phyloP scores from a whole-genome alignment of 495 filamentous ascomycete species.

The Mycothermus thermophilus region DNA sequence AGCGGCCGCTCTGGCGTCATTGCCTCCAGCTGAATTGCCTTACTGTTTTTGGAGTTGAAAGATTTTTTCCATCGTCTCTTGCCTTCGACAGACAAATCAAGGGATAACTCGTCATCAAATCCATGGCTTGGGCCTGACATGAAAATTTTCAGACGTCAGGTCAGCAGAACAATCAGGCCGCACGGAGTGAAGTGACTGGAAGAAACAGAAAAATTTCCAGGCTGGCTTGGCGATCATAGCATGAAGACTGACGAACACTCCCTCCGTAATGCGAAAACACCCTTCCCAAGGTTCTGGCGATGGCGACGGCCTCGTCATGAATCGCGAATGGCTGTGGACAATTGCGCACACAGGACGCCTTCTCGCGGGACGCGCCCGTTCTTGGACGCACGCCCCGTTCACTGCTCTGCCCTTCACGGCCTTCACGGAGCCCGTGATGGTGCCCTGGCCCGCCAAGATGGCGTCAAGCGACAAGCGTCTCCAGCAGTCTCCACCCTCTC shows the following conservation, averaged over 20 bases:
- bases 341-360: constrained; percentile 8
- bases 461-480: constrained; percentile 13
- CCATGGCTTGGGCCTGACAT: too few relatives aligned
- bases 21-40: too few relatives aligned
- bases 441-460: constrained; percentile 7
- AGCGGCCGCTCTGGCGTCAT: too few relatives aligned
- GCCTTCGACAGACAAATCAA: too few relatives aligned
- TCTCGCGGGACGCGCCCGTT: constrained; percentile 2
- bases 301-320: not conserved
- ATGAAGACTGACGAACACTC: constrained; percentile 1
- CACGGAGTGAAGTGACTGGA: too few relatives aligned
- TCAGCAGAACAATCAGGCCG: constrained; percentile 8
- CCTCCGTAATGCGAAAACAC: not conserved
- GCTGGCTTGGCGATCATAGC: constrained; percentile 1
- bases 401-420: too few relatives aligned
- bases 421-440: not conserved
- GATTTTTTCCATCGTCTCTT: too few relatives aligned
- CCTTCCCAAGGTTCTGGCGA: not conserved
- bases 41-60: too few relatives aligned
- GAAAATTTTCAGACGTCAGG: not conserved
- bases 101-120: too few relatives aligned
- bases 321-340: not conserved
- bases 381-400: constrained; percentile 3
- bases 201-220: not conserved
- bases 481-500: constrained; percentile 11